Percentiles rank a stretch among this genome's conserved stretches.
Evolutionary conservation across 129 eudicot genomes (phyloP).

Genomic region (Flaveria linearis): DNA sequence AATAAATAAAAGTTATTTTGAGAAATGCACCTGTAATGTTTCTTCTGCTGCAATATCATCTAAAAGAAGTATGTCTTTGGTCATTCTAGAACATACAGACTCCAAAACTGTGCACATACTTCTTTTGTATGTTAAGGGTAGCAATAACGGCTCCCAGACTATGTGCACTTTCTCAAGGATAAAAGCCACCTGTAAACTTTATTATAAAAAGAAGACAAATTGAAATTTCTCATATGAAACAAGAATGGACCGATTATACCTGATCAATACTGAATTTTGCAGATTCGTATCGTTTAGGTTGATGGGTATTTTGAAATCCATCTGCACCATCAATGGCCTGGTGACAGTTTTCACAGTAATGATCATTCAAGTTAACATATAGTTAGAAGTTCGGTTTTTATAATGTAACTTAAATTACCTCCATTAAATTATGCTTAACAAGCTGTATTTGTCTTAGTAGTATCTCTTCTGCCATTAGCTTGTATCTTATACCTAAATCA

Average conservation of each 20-base stretch:
- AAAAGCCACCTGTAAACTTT: conserved; percentile 67
- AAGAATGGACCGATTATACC: conserved; percentile 39
- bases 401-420: conserved; percentile 43
- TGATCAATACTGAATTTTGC: conserved; percentile 89
- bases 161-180: conserved; percentile 93
- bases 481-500: conserved; percentile 91
- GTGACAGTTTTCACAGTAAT: conserved; percentile 30
- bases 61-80: conserved; percentile 83
- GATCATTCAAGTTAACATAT: not conserved
- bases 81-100: conserved; percentile 68
- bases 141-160: conserved; percentile 85
- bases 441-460: conserved; percentile 76
- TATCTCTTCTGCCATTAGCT: conserved; percentile 80
- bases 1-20: not conserved
- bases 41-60: conserved; percentile 99
- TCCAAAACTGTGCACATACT: conserved; percentile 70
- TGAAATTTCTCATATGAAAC: conserved; percentile 11
- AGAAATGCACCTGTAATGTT: conserved; percentile 67
- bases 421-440: conserved; percentile 65
- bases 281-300: conserved; percentile 67
- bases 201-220: not conserved
- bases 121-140: conserved; percentile 66
- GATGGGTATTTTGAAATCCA: conserved; percentile 97
- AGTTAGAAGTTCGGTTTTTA: not conserved
- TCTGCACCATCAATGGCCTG: conserved; percentile 94